Evolutionary conservation across 1,139 yeast genomes (phyloP).

Genomic region (Yamadazyma dendronema): DNA sequence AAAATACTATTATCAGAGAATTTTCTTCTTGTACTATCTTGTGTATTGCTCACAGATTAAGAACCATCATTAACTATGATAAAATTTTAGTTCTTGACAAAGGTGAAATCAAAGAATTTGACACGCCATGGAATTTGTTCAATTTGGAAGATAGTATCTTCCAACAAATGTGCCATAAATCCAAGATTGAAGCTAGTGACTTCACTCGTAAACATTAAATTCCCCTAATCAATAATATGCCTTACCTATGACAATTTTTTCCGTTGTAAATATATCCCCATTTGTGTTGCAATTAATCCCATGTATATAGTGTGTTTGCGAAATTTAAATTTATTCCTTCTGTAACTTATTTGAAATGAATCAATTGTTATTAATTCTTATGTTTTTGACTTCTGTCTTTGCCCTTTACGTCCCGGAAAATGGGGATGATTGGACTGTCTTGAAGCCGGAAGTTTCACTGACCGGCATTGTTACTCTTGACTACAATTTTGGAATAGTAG

Average conservation of each 20-base stretch:
- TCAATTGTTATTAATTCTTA: background rate
- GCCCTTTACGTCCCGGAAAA: conserved; percentile 29
- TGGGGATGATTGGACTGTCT: conserved; percentile 35
- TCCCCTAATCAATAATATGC: too few relatives aligned
- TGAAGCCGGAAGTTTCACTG: conserved; percentile 16
- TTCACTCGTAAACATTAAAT: conserved; percentile 4
- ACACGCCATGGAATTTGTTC: conserved; percentile 45
- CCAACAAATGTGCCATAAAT: conserved; percentile 39
- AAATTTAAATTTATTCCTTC: background rate
- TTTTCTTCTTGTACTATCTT: conserved; percentile 38
- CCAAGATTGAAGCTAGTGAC: conserved; percentile 18
- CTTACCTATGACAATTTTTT: too few relatives aligned
- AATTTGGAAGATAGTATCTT: conserved; percentile 31
- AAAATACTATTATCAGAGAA: conserved; percentile 32
- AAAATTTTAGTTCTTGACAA: conserved; percentile 42
- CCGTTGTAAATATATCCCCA: too few relatives aligned
- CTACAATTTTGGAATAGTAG: conserved; percentile 35
- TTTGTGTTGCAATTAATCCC: background rate
- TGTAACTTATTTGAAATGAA: background rate
- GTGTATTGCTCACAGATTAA: conserved; percentile 43
- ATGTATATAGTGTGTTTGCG: conserved; percentile 1
- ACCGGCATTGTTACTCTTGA: conserved; percentile 25
- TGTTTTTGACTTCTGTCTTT: conserved; percentile 1
- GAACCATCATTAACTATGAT: conserved; percentile 38
- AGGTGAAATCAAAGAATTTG: conserved; percentile 58